A percentile compares a stretch with the other conserved stretches of the same genome.
Conservation (phyloP, 2,329 filamentous ascomycete genomes). For the Aspergillus luchuensis region DNA sequence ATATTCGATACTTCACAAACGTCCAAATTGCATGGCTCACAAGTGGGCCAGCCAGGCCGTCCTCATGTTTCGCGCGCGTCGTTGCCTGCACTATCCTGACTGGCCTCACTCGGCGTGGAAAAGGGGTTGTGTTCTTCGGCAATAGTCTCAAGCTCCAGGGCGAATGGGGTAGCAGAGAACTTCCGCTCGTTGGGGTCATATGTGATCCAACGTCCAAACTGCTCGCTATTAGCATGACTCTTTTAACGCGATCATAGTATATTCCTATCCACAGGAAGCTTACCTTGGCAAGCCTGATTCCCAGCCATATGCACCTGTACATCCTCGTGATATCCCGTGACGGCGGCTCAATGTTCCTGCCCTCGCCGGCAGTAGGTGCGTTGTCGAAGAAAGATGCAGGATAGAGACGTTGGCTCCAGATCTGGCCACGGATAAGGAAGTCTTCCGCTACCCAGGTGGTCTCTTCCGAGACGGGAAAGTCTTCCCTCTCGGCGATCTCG, state of each 20-base stretch:
- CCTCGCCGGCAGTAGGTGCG: slow-evolving; percentile 56
- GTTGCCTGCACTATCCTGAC: slow-evolving; percentile 3
- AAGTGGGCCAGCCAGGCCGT: neutral
- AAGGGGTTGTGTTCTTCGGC: slow-evolving; percentile 20
- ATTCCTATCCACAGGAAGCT: slow-evolving; percentile 20
- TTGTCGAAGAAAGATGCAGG: slow-evolving; percentile 54
- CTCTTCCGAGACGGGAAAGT: slow-evolving; percentile 48
- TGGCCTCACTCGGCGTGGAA: neutral
- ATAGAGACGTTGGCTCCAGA: slow-evolving; percentile 55
- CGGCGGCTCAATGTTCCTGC: slow-evolving; percentile 54
- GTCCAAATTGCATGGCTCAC: neutral
- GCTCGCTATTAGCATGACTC: slow-evolving; percentile 9
- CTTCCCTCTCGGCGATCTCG: slow-evolving; percentile 37
- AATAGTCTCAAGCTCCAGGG: slow-evolving; percentile 27
- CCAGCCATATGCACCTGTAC: slow-evolving; percentile 56
- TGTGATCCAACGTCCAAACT: slow-evolving; percentile 45
- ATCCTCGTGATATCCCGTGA: slow-evolving; percentile 52
- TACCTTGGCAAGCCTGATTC: slow-evolving; percentile 47
- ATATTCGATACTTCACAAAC: neutral
- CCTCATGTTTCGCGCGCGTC: slow-evolving; percentile 18
- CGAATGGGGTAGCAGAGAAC: slow-evolving; percentile 38
- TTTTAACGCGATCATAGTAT: neutral
- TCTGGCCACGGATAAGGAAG: slow-evolving; percentile 57
- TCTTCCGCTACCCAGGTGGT: slow-evolving; percentile 60
- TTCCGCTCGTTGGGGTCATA: slow-evolving; percentile 34